Conservation (phyloP, 192 early-diverging fungal species). For the Geranomyces michiganensis region DNA sequence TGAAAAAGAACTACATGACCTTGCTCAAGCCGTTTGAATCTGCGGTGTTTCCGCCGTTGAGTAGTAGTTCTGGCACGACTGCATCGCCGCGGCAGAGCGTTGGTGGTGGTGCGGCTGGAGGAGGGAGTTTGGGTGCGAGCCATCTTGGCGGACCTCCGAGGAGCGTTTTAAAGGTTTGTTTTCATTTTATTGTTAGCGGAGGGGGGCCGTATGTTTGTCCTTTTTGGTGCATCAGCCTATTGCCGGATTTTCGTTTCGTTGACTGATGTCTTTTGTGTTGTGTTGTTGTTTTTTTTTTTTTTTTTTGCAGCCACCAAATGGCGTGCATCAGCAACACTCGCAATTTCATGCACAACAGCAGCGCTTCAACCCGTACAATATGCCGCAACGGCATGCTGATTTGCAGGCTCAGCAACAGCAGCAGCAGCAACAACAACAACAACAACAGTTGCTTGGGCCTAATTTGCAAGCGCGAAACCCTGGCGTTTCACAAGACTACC, state of each 20-base stretch:
- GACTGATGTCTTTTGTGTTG: no score
- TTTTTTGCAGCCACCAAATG: not conserved
- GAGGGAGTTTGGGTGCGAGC: not conserved
- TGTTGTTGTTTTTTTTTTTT: not conserved
- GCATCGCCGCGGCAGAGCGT: not conserved
- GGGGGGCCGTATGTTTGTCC: no score
- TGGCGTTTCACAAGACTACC: conserved; percentile 2
- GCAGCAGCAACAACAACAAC: not conserved
- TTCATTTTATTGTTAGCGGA: not conserved
- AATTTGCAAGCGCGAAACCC: not conserved
- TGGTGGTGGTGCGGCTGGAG: not conserved
- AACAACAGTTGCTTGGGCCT: not conserved
- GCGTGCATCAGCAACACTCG: conserved; percentile 1
- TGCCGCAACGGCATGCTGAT: not conserved
- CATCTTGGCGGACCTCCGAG: not conserved
- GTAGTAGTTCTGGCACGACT: not conserved
- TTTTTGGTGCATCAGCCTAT: no score
- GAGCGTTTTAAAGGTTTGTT: not conserved
- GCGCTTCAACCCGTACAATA: not conserved
- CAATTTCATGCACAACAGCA: not conserved
- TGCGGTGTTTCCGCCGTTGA: conserved; percentile 8
- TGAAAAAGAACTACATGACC: conserved; percentile 30
- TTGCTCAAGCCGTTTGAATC: conserved; percentile 23
- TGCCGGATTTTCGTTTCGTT: no score
- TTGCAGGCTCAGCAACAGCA: not conserved